Percentiles rank a stretch among this genome's conserved stretches.
Evolutionary conservation across 1,284 basidiomycete species (phyloP).

Genomic region (Malassezia dermatis): DNA sequence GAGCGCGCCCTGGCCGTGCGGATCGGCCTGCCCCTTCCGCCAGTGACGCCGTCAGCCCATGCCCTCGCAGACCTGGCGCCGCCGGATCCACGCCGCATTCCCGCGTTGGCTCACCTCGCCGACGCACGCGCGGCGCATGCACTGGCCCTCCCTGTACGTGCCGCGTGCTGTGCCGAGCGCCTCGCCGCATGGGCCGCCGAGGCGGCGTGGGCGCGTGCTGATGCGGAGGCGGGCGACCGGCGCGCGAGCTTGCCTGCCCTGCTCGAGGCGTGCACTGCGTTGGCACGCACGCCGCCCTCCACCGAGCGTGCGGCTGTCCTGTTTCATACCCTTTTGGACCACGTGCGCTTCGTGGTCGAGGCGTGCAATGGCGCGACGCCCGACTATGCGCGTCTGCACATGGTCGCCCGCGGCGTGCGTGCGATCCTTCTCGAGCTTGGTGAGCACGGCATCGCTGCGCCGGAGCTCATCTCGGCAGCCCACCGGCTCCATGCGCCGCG

Average conservation of each 20-base stretch:
- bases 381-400: slow-evolving; percentile 51
- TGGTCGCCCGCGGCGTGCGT: slow-evolving; percentile 47
- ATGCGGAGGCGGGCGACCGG: neutral
- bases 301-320: neutral
- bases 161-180: neutral
- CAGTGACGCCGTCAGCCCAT: neutral
- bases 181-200: neutral
- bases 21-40: neutral
- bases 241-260: neutral
- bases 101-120: neutral
- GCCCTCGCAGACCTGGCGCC: neutral
- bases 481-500: slow-evolving; percentile 1
- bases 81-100: neutral
- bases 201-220: neutral
- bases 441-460: neutral
- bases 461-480: neutral
- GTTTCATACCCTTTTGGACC: neutral
- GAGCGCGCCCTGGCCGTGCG: neutral
- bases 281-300: neutral
- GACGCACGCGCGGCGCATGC: neutral
- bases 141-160: neutral
- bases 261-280: neutral
- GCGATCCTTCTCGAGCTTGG: neutral
- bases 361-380: neutral
- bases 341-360: neutral